Evolutionary conservation across 495 filamentous ascomycete genomes (phyloP), one percentile per base, ranked within the genome.

Genomic region (Penicillium ochrochloron): DNA sequence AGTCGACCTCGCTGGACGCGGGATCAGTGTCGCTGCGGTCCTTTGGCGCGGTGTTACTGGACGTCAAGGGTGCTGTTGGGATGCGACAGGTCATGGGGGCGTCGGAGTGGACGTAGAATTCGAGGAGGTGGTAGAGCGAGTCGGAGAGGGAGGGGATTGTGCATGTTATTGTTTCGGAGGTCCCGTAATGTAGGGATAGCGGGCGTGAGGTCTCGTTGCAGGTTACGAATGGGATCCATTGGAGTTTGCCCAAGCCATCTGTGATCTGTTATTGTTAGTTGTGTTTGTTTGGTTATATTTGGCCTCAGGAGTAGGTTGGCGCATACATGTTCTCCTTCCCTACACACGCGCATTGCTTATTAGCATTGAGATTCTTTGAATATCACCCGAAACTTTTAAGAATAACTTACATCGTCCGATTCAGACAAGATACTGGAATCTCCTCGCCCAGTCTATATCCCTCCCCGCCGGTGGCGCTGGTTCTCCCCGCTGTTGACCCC

Each of bases 91-190:
- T 89, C 51, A 99, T 84, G 33, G 95, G 95, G 12, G 91, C 92
- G 75, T 99, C 95, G 80, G 90, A 92, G 83, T 98, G 95, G 70
- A 98, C 89, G 85, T 97, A 98, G 85, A 97, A 97, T 79, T 99
- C 95, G 75, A 97, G 87, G 48, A 98, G 89, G 79, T 99, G 95
- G 85, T 95, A 99, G 83, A 97, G 89, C 21, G 89, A 86, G 78
- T 99, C 95, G 71, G 87, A 81, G 70, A 97, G 85, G 71, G 90
- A 84, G 70, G 88, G 79, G 75, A 98, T 90, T 54, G 95, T 99
- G 82, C 95, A 99, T 79, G 93, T 96, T 67, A 96, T 80, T 66
- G 94, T 91, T 80, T 83, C 80, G 44, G 76, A 70, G 67, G 92
- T 77, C 76, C 94, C 93, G 82, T 96, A 99, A 71, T 85, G 84